These are phyloP conservation scores for Zasmidium cellare DNA, from an alignment of 2,329 filamentous ascomycete species.

Conservation along the genomic window DNA sequence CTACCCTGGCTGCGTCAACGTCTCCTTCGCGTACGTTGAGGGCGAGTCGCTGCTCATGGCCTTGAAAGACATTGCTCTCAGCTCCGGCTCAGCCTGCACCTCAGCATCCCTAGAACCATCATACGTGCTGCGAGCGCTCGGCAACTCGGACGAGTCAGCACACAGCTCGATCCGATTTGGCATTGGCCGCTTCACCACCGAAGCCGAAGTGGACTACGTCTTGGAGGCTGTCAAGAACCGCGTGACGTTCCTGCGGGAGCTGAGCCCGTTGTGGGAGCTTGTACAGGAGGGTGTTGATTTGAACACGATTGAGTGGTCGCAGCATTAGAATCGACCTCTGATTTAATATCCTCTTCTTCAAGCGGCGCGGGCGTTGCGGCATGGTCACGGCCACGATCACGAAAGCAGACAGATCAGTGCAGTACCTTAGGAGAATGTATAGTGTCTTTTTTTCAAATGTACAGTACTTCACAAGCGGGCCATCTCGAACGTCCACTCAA, in stretches of 20 bases:
- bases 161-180: constrained; percentile 98
- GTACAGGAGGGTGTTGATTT: constrained; percentile 96
- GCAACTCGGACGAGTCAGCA: constrained; percentile 94
- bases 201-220: constrained; percentile 94
- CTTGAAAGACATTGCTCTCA: constrained; percentile 94
- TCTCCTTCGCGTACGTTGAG: constrained; percentile 97
- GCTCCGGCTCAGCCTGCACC: constrained; percentile 94
- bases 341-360: too few species aligned
- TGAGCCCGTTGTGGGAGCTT: constrained; percentile 95
- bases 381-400: neutral
- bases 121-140: constrained; percentile 90
- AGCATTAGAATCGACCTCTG: constrained; percentile 63
- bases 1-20: constrained; percentile 96
- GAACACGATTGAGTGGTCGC: constrained; percentile 96
- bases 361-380: neutral
- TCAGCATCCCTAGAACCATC: constrained; percentile 95
- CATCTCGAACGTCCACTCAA: too few species aligned
- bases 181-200: constrained; percentile 94
- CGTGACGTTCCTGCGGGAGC: constrained; percentile 87
- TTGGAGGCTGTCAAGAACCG: constrained; percentile 89
- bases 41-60: constrained; percentile 98
- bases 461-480: neutral
- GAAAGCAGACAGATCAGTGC: neutral
- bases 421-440: neutral
- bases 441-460: neutral